Conservation (phyloP, 768 basidiomycete species). For the Rossbeevera mucosa region DNA sequence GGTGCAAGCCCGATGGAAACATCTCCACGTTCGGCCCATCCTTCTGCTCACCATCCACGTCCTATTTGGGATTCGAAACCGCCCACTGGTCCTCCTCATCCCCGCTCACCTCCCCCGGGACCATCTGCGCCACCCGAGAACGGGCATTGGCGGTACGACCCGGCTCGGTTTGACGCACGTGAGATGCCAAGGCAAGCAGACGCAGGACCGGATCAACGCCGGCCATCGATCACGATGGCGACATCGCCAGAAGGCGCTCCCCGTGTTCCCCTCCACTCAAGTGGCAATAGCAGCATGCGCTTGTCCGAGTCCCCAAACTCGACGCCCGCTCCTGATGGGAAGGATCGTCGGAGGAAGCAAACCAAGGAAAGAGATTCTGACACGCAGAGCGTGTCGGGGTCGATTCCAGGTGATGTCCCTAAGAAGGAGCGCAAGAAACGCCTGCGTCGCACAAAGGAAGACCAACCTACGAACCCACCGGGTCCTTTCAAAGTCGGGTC, state of each 20-base stretch:
- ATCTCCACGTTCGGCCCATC: conserved; percentile 55
- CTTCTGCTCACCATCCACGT: conserved; percentile 29
- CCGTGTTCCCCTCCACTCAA: conserved; percentile 27
- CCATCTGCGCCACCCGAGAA: conserved; percentile 39
- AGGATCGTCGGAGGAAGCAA: conserved; percentile 42
- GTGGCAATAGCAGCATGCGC: conserved; percentile 33
- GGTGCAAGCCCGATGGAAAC: conserved; percentile 51
- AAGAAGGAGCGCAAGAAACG: conserved; percentile 60
- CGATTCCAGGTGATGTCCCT: conserved; percentile 35
- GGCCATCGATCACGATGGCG: conserved; percentile 37
- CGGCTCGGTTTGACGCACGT: conserved; percentile 46
- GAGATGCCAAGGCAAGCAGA: conserved; percentile 36
- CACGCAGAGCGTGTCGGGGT: conserved; percentile 30
- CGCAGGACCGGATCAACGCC: conserved; percentile 30
- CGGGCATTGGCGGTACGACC: conserved; percentile 57
- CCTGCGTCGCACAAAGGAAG: conserved; percentile 41
- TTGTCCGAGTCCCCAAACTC: conserved; percentile 60
- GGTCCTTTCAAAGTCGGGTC: conserved; percentile 32
- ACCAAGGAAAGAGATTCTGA: conserved; percentile 48
- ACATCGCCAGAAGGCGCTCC: conserved; percentile 43
- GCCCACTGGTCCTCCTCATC: conserved; percentile 27
- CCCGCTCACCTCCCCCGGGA: conserved; percentile 33
- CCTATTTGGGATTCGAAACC: conserved; percentile 65
- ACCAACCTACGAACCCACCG: conserved; percentile 31
- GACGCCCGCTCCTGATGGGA: conserved; percentile 38